A percentile compares a stretch with the other conserved stretches of the same genome.
Evolutionary conservation across 2,329 filamentous ascomycete genomes (phyloP).

Genomic region (Hymenoscyphus linearis): DNA sequence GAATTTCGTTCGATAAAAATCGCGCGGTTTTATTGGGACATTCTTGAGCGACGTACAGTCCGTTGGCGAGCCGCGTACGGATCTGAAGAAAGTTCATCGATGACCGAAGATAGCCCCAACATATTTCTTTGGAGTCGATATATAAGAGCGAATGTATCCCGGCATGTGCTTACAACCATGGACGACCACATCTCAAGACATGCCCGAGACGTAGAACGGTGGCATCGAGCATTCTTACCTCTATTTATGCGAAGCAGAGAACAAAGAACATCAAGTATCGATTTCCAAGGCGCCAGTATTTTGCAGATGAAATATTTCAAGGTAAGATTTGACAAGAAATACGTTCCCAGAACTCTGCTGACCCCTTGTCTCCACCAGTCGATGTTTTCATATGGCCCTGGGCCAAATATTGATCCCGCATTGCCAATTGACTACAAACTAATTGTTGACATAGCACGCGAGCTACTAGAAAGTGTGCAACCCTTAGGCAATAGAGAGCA

Average conservation of each 20-base stretch:
- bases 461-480: background rate
- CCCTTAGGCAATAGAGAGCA: background rate
- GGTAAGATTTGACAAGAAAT: too few relatives aligned
- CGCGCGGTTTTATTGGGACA: background rate
- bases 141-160: background rate
- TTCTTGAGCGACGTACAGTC: background rate
- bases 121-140: background rate
- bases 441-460: background rate
- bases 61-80: background rate
- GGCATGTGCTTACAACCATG: background rate
- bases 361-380: background rate
- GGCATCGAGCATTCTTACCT: conserved; percentile 1
- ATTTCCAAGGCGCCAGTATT: background rate
- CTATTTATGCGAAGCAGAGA: background rate
- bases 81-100: background rate
- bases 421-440: background rate
- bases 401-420: background rate
- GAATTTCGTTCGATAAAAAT: background rate
- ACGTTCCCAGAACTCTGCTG: too few relatives aligned
- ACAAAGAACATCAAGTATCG: background rate
- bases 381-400: background rate
- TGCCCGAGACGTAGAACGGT: background rate
- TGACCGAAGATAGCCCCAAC: background rate
- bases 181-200: background rate
- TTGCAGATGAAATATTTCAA: background rate